Evolutionary conservation across 805 yeast species (phyloP).

Genomic region (Sungouiella thailandica): DNA sequence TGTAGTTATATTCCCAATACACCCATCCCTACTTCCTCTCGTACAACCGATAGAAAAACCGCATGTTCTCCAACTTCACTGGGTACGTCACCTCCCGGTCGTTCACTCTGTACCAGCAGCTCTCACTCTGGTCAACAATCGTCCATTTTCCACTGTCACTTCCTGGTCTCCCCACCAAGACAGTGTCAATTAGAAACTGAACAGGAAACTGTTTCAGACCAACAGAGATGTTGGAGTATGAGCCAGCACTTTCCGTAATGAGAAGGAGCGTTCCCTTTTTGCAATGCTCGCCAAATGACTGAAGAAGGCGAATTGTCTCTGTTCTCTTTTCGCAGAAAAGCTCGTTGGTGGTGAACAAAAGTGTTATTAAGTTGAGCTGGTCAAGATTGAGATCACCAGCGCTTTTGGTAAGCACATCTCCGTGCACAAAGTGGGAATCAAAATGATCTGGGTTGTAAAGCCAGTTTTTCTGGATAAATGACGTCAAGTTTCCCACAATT

Average conservation of each 20-base stretch:
- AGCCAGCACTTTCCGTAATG: slow-evolving; percentile 85
- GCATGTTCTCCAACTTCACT: slow-evolving; percentile 78
- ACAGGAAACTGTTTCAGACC: slow-evolving; percentile 80
- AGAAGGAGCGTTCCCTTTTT: slow-evolving; percentile 53
- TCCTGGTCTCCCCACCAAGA: slow-evolving; percentile 50
- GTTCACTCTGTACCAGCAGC: slow-evolving; percentile 71
- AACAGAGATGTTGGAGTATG: slow-evolving; percentile 73
- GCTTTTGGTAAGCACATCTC: slow-evolving; percentile 24
- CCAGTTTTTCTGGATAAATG: slow-evolving; percentile 50
- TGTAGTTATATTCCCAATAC: neutral
- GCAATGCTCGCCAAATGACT: slow-evolving; percentile 45
- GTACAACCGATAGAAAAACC: slow-evolving; percentile 77
- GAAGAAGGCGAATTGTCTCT: slow-evolving; percentile 44
- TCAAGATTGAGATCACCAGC: slow-evolving; percentile 15
- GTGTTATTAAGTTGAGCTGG: slow-evolving; percentile 50
- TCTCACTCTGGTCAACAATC: slow-evolving; percentile 58
- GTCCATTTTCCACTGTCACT: slow-evolving; percentile 56
- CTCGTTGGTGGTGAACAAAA: slow-evolving; percentile 84
- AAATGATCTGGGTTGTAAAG: slow-evolving; percentile 29
- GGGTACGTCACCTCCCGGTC: slow-evolving; percentile 49
- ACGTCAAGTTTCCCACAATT: slow-evolving; percentile 43
- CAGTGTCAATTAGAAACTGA: slow-evolving; percentile 71
- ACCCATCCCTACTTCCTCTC: slow-evolving; percentile 43
- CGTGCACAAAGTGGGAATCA: slow-evolving; percentile 24
- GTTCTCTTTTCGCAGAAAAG: slow-evolving; percentile 65